Evolutionary conservation across 1,284 basidiomycete species (phyloP).

Genomic region (Gymnopus androsaceus): DNA sequence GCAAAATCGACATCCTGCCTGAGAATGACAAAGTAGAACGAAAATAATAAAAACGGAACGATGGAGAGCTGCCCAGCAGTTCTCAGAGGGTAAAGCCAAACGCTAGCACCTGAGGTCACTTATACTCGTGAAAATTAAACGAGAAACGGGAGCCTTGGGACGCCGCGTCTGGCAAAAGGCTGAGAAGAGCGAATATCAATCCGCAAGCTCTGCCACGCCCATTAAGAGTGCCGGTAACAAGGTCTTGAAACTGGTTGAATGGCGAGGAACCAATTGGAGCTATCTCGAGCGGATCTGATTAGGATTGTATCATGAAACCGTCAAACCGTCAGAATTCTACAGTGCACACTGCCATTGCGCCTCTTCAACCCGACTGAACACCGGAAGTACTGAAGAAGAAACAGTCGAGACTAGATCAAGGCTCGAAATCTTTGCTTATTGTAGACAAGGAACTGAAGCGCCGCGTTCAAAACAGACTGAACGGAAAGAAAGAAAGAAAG

Average conservation of each 20-base stretch:
- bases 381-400: no score
- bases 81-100: not conserved
- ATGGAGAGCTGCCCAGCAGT: conserved; percentile 12
- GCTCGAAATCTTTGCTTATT: no score
- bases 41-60: conserved; percentile 1
- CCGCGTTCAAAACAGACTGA: no score
- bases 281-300: not conserved
- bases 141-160: not conserved
- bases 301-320: conserved; percentile 6
- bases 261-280: conserved; percentile 4
- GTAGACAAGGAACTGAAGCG: no score
- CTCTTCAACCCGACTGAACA: no score
- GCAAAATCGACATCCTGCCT: conserved; percentile 7
- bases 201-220: not conserved
- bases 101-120: not conserved
- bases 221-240: conserved; percentile 1
- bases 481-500: no score
- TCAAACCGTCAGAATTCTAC: no score
- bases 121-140: not conserved
- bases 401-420: no score
- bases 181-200: not conserved
- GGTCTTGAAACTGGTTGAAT: not conserved
- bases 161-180: not conserved
- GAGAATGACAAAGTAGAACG: not conserved
- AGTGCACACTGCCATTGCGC: no score